Conservation (phyloP, 257 asterid genomes). For the Knoxia roxburghii region DNA sequence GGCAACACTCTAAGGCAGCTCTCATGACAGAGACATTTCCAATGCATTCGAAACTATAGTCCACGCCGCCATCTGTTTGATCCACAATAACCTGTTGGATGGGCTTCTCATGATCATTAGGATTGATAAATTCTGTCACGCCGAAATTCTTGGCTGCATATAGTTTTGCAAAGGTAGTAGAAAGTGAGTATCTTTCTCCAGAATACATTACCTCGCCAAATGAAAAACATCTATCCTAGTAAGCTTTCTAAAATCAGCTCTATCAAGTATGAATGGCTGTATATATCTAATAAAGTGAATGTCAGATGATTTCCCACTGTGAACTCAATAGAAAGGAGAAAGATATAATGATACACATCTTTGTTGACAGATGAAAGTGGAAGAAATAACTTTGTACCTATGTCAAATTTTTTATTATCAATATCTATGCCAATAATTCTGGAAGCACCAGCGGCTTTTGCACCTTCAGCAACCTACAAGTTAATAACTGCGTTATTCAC, state of each 20-base stretch:
- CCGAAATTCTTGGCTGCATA: conserved; percentile 81
- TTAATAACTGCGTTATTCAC: neutral
- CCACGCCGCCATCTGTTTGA: conserved; percentile 94
- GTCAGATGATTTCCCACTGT: neutral
- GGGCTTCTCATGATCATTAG: conserved; percentile 89
- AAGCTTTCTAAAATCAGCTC: neutral
- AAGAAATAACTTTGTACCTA: conserved; percentile 34
- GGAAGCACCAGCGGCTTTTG: conserved; percentile 97
- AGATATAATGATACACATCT: neutral
- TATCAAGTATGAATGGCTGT: neutral
- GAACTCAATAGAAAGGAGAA: neutral
- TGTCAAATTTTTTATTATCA: conserved; percentile 75
- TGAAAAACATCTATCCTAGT: neutral
- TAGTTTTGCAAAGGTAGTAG: conserved; percentile 1
- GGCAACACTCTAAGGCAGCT: conserved; percentile 97
- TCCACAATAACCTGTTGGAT: conserved; percentile 93
- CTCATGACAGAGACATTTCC: conserved; percentile 92
- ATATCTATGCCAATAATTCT: conserved; percentile 90
- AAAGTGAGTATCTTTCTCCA: neutral
- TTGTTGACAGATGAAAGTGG: conserved; percentile 1
- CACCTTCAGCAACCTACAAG: conserved; percentile 96
- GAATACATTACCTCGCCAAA: neutral
- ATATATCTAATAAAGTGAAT: neutral
- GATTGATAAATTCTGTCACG: conserved; percentile 90
- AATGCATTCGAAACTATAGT: conserved; percentile 96